These are phyloP conservation scores for Trichoderma cornu-damae DNA, from an alignment of 2,329 filamentous ascomycete genomes.

Conservation along the genomic window DNA sequence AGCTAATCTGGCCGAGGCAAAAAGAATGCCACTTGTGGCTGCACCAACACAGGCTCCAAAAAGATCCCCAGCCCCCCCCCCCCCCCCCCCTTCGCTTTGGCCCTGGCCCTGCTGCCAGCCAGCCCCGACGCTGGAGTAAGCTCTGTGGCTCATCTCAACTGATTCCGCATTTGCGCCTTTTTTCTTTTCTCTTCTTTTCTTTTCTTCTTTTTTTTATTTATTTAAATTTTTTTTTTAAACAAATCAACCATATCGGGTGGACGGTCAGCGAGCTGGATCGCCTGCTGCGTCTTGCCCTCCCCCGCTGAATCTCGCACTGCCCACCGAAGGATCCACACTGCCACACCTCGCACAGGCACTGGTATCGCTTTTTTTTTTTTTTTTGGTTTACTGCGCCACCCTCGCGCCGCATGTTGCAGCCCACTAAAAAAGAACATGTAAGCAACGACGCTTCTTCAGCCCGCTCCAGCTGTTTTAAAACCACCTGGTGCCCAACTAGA, in stretches of 20 bases:
- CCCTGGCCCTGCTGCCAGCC: neutral
- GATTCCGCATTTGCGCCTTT: neutral
- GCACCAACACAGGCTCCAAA: neutral
- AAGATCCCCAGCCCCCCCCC: neutral
- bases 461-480: conserved; percentile 17
- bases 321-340: neutral
- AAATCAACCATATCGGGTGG: neutral
- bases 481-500: conserved; percentile 16
- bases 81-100: too few relatives aligned
- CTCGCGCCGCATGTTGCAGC: conserved; percentile 13
- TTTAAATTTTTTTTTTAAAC: too few relatives aligned
- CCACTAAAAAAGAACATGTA: conserved; percentile 1
- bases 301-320: conserved; percentile 12
- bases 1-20: neutral
- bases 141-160: neutral
- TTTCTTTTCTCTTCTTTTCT: too few relatives aligned
- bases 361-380: too few relatives aligned
- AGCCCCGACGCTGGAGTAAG: neutral
- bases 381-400: conserved; percentile 19
- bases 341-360: neutral
- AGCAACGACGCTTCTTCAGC: conserved; percentile 10
- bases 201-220: too few relatives aligned
- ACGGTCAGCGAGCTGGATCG: conserved; percentile 4
- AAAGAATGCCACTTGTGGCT: neutral
- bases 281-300: neutral